Evolutionary conservation across 306 rosid species (phyloP).

Genomic region (Clitoria ternatea): DNA sequence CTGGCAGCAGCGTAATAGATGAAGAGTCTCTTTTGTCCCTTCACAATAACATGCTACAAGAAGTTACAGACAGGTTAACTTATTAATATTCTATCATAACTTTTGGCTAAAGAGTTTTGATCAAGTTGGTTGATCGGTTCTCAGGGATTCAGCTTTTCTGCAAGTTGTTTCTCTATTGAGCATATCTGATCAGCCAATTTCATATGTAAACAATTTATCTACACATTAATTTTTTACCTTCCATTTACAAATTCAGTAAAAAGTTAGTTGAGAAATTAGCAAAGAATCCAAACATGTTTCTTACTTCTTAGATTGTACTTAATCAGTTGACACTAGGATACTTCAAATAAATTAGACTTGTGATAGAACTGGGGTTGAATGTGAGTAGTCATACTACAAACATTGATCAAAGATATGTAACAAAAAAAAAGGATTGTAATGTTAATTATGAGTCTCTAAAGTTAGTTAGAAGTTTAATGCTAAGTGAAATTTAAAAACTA

Average conservation of each 20-base stretch:
- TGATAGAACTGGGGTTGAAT: background rate
- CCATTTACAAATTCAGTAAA: no score
- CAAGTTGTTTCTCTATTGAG: no score
- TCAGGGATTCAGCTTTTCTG: no score
- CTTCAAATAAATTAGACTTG: background rate
- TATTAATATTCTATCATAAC: background rate
- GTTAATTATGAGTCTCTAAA: background rate
- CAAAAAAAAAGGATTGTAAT: background rate
- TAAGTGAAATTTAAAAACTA: background rate
- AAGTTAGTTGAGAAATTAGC: no score
- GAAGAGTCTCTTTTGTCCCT: slow-evolving; percentile 15
- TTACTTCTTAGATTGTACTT: background rate
- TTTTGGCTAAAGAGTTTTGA: background rate
- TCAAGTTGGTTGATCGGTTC: background rate
- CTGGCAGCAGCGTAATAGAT: slow-evolving; percentile 22
- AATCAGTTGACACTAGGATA: background rate
- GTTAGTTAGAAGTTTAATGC: background rate
- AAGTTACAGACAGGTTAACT: slow-evolving; percentile 42
- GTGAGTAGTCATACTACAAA: background rate
- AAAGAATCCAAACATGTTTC: no score
- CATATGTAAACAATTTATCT: no score
- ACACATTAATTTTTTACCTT: no score
- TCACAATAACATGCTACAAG: slow-evolving; percentile 27
- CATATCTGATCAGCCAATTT: no score
- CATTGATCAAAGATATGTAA: background rate